Evolutionary conservation across 345 rosid species (phyloP), one percentile per base, ranked within the genome.

Genomic region (Acer yangbiense): DNA sequence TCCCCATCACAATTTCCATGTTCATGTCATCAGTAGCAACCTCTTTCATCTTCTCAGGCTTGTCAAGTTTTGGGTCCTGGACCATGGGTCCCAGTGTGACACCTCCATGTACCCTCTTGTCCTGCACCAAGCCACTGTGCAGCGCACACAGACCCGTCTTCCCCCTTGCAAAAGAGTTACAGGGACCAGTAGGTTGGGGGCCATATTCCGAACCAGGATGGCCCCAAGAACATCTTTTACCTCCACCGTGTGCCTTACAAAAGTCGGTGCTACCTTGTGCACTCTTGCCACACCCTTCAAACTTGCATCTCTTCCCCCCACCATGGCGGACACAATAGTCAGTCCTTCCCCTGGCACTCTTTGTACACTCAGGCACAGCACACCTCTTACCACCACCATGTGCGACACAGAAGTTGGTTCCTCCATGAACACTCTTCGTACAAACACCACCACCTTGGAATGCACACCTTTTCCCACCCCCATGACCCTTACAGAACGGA

Each of bases 371-470:
- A 10, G 94, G 82, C 76, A 90, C 85, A 23, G 92, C 93, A 75
- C 99, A 96, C 79, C 99, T 89, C 87, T 96, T 96, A 23, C 98
- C 99, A 73, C 99, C 99, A 1, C 99, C 99, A 43, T 95, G 99
- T 1, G 98, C 98, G 10, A 95, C 99, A 68, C 99, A 95, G 87
- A 94, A 95, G 78, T 91, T 94, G 18, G 99, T 96, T 73, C 99
- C 99, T 23, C 99, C 99, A 65, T 96, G 99, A 68, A 96, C 98
- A 83, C 99, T 94, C 93, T 96, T 96, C 4, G 97, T 75, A 74
- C 99, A 96, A 43, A 86, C 80, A 50, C 91, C 97, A 55, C 86
- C 92, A 48, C 91, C 98, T 76, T 90, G 90, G 77, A 91, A 96
- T 73, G 94, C 87, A 68, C 99, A 96, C 82, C 99, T 83, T 84